Conservation (phyloP, 805 yeast species). For the Komagataella pseudopastoris region DNA sequence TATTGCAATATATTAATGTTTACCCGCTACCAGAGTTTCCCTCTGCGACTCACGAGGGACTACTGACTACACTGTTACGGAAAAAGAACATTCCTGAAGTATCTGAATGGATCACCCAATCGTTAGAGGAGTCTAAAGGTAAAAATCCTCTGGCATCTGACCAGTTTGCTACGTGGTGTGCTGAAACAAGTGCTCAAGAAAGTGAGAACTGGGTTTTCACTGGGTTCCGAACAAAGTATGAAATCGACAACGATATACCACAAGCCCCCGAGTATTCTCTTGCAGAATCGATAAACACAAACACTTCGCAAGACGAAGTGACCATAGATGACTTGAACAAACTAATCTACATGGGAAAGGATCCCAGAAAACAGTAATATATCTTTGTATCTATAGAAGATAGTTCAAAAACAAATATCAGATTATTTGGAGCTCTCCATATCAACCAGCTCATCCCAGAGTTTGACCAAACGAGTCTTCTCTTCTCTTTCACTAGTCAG, state of each 20-base stretch:
- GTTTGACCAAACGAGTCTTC: conserved; percentile 39
- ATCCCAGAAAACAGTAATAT: background rate
- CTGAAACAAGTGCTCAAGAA: conserved; percentile 34
- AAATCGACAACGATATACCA: conserved; percentile 18
- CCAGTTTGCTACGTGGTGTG: conserved; percentile 60
- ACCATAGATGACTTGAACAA: background rate
- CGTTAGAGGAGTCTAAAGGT: conserved; percentile 9
- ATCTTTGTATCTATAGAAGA: background rate
- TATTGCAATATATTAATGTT: conserved; percentile 54
- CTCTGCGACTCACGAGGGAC: conserved; percentile 67
- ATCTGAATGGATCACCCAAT: conserved; percentile 59
- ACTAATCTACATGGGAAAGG: background rate
- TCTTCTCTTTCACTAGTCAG: conserved; percentile 40
- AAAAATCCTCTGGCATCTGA: conserved; percentile 29
- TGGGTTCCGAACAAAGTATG: conserved; percentile 44
- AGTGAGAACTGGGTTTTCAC: conserved; percentile 46
- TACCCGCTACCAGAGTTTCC: conserved; percentile 83
- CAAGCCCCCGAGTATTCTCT: conserved; percentile 6
- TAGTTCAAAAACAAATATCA: background rate
- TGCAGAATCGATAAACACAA: background rate
- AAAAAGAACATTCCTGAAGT: conserved; percentile 89
- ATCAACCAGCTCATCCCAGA: conserved; percentile 26
- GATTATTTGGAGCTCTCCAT: background rate
- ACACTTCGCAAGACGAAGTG: background rate
- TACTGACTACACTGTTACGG: conserved; percentile 71